Evolutionary conservation across 164 flowering plant species (phyloP).

Genomic region (Annona cherimola): DNA sequence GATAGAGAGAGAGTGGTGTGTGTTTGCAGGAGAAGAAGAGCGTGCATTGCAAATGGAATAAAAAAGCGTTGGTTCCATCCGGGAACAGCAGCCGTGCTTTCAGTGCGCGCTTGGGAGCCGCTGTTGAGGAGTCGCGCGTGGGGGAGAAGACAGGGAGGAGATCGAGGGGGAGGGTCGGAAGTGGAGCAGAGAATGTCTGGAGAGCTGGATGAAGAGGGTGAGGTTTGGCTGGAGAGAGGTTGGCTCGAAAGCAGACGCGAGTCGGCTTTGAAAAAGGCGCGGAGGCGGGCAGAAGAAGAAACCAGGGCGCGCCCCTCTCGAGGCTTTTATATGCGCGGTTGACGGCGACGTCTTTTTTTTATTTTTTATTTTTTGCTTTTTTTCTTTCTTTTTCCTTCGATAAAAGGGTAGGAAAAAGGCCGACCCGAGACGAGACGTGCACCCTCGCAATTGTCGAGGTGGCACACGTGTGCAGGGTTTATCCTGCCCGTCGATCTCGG

Average conservation of each 20-base stretch:
- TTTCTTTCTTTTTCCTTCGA: not conserved
- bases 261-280: conserved; percentile 13
- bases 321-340: conserved; percentile 8
- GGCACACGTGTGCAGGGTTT: not conserved
- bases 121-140: not conserved
- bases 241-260: conserved; percentile 18
- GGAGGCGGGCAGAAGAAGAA: conserved; percentile 1
- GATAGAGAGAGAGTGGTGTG: conserved; percentile 2
- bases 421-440: not conserved
- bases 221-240: not conserved
- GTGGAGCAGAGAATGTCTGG: conserved; percentile 16
- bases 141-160: not conserved
- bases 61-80: conserved; percentile 13
- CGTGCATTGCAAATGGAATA: conserved; percentile 5
- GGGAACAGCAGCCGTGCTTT: conserved; percentile 7
- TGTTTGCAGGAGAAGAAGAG: conserved; percentile 2
- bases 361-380: too few relatives aligned
- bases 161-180: not conserved
- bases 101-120: conserved; percentile 5
- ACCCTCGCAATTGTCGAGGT: not conserved
- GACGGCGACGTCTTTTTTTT: conserved; percentile 14
- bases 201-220: not conserved
- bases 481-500: not conserved
- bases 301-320: not conserved
- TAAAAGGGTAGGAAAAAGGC: too few relatives aligned